Percentiles rank a stretch among this genome's conserved stretches.
phyloP scores from a whole-genome alignment of 1,284 basidiomycete genomes.

The Ustilago sp. region DNA sequence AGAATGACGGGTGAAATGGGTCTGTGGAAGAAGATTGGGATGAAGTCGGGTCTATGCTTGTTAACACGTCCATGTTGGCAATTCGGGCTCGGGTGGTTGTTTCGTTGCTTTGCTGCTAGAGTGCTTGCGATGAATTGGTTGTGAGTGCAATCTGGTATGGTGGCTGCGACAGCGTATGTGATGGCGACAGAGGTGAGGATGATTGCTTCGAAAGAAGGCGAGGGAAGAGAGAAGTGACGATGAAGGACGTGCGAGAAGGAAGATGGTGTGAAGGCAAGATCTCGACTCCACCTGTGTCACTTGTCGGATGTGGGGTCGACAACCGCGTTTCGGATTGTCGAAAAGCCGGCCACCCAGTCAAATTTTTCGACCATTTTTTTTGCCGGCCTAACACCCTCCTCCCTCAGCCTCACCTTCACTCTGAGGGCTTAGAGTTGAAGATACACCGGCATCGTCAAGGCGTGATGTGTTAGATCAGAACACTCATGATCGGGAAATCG shows the following conservation, averaged over 20 bases:
- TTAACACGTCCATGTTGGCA: conserved; percentile 53
- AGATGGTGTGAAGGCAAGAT: neutral
- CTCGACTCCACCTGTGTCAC: neutral
- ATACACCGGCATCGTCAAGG: no score
- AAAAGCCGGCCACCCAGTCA: conserved; percentile 5
- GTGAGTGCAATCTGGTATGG: neutral
- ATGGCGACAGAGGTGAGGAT: neutral
- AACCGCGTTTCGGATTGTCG: neutral
- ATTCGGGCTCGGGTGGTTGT: no score
- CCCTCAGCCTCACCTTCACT: no score
- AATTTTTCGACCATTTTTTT: no score
- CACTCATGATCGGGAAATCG: no score
- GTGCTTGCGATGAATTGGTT: no score
- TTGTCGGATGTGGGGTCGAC: conserved; percentile 9
- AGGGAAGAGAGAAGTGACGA: neutral
- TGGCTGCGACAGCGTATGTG: no score
- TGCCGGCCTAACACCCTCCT: neutral
- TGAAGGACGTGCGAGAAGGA: neutral
- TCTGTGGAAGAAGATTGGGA: conserved; percentile 52
- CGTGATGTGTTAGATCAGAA: no score
- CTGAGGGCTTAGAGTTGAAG: no score
- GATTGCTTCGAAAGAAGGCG: no score
- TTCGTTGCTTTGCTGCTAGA: no score
- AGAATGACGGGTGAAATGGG: conserved; percentile 83
- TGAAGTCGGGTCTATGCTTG: conserved; percentile 56